Conservation (phyloP, 106 monocot genomes). For the Dendrobium chrysotoxum region DNA sequence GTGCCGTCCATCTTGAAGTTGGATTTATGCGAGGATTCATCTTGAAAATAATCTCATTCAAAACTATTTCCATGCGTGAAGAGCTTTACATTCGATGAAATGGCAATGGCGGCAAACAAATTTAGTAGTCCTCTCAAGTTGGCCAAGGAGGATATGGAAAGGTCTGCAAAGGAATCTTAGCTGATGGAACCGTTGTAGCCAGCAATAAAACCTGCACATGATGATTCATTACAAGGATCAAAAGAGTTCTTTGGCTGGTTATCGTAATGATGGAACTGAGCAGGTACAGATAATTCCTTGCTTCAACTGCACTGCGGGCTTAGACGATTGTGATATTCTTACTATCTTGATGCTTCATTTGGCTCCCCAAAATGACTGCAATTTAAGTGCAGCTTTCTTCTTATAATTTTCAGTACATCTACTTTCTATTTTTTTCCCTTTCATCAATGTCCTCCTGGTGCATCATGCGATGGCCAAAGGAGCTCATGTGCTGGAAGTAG, state of each 20-base stretch:
- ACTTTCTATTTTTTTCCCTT: too few relatives aligned
- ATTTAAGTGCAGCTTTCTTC: too few relatives aligned
- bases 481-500: too few relatives aligned
- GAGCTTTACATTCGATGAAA: slow-evolving; percentile 63
- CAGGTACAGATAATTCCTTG: slow-evolving; percentile 36
- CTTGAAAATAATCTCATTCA: too few relatives aligned
- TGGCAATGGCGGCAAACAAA: slow-evolving; percentile 54
- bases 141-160: slow-evolving; percentile 97
- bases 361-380: too few relatives aligned
- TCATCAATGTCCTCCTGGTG: too few relatives aligned
- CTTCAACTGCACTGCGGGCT: too few relatives aligned
- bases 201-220: slow-evolving; percentile 82
- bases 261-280: slow-evolving; percentile 87
- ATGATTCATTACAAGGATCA: slow-evolving; percentile 85
- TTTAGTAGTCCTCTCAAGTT: slow-evolving; percentile 51
- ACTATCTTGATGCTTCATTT: too few relatives aligned
- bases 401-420: too few relatives aligned
- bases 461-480: too few relatives aligned
- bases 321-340: too few relatives aligned
- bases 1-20: slow-evolving; percentile 66
- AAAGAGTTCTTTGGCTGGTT: slow-evolving; percentile 86
- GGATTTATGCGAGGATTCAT: slow-evolving; percentile 17
- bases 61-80: slow-evolving; percentile 28
- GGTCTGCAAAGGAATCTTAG: slow-evolving; percentile 81
- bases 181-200: slow-evolving; percentile 77